Evolutionary conservation across 2,329 filamentous ascomycete species (phyloP).

Genomic region (Thelonectria rubi): DNA sequence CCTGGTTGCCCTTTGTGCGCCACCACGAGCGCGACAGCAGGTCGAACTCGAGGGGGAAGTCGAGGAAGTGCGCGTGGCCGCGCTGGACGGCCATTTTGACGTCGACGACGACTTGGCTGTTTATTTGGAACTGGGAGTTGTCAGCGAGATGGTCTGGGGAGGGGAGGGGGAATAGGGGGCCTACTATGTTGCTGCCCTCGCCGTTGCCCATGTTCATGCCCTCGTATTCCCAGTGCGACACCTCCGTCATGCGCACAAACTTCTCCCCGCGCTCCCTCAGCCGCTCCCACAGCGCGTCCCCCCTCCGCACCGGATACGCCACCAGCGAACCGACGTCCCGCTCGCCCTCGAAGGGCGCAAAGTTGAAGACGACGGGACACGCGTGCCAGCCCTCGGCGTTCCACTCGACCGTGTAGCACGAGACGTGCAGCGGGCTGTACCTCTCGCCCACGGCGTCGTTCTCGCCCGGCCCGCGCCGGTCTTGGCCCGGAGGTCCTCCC

Average conservation of each 20-base stretch:
- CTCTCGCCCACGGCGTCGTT: neutral
- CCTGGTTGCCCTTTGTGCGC: neutral
- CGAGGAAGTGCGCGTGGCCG: neutral
- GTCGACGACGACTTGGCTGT: constrained; percentile 2
- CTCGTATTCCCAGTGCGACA: constrained; percentile 8
- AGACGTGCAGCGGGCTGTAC: neutral
- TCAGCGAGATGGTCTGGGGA: too few species aligned
- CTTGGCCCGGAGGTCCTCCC: too few species aligned
- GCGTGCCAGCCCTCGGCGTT: neutral
- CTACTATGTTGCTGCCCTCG: neutral
- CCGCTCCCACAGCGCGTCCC: neutral
- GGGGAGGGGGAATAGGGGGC: neutral
- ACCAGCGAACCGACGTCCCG: neutral
- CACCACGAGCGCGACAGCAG: neutral
- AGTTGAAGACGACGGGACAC: neutral
- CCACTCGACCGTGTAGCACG: neutral
- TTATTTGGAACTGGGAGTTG: neutral
- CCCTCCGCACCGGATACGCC: neutral
- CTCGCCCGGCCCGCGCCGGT: too few species aligned
- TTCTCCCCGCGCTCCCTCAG: constrained; percentile 1
- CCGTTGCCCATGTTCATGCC: constrained; percentile 2
- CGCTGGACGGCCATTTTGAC: neutral
- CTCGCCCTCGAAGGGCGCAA: constrained; percentile 4
- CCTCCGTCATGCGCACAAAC: constrained; percentile 2
- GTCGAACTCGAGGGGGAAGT: neutral